These are phyloP conservation scores for Globisporangium camurandrum DNA, from an alignment of 352 stramenopile genomes.

Conservation along the genomic window DNA sequence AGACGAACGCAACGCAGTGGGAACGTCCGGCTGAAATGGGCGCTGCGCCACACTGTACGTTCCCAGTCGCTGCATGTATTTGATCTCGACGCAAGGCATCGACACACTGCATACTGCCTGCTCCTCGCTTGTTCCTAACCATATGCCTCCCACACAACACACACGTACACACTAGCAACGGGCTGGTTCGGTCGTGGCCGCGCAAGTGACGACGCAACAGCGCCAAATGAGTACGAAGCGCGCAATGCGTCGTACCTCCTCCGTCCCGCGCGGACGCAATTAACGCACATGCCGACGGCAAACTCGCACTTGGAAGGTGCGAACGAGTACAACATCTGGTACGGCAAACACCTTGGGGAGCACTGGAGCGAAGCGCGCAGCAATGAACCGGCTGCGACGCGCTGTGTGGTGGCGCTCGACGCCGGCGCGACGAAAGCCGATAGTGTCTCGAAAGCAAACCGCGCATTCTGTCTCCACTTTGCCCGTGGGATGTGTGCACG, in stretches of 20 bases:
- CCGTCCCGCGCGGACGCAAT: slow-evolving; percentile 85
- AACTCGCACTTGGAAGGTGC: slow-evolving; percentile 87
- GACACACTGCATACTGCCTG: background rate
- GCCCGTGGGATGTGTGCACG: slow-evolving; percentile 86
- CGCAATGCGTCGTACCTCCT: slow-evolving; percentile 81
- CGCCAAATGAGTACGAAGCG: slow-evolving; percentile 69
- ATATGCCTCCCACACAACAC: too few species aligned
- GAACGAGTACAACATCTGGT: slow-evolving; percentile 96
- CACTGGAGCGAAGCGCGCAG: slow-evolving; percentile 81
- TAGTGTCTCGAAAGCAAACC: slow-evolving; percentile 72
- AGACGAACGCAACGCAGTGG: slow-evolving; percentile 86
- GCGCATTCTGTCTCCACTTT: slow-evolving; percentile 92
- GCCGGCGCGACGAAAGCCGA: slow-evolving; percentile 90
- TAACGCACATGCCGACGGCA: slow-evolving; percentile 81
- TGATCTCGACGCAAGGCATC: background rate
- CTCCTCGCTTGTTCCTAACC: too few species aligned
- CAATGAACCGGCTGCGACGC: slow-evolving; percentile 81
- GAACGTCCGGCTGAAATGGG: slow-evolving; percentile 88
- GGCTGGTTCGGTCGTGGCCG: slow-evolving; percentile 92
- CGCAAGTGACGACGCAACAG: slow-evolving; percentile 55
- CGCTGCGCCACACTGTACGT: slow-evolving; percentile 64
- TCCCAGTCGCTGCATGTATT: background rate
- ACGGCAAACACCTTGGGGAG: slow-evolving; percentile 90
- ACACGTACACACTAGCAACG: slow-evolving; percentile 31
- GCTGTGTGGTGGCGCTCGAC: slow-evolving; percentile 80